A percentile compares a stretch with the other conserved stretches of the same genome.
Evolutionary conservation across 1,284 basidiomycete species (phyloP).

Genomic region (Malassezia sympodialis): DNA sequence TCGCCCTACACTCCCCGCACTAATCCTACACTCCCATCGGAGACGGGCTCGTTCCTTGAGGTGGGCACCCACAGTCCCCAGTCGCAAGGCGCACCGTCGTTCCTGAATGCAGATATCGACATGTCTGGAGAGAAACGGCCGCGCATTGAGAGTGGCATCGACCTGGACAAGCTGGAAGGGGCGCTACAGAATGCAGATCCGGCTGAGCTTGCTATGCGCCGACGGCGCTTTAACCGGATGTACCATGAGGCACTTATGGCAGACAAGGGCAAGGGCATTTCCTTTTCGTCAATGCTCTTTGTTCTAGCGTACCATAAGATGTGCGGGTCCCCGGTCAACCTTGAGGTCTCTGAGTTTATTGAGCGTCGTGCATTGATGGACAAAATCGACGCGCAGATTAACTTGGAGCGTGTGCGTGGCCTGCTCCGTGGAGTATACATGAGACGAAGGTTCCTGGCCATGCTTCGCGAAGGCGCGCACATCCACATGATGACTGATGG

Average conservation of each 20-base stretch:
- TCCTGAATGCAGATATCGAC: background rate
- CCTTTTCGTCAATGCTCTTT: constrained; percentile 80
- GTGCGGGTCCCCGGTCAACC: constrained; percentile 60
- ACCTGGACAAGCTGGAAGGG: constrained; percentile 20
- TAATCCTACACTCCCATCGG: background rate
- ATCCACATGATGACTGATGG: constrained; percentile 3
- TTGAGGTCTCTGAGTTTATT: constrained; percentile 40
- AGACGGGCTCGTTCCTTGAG: background rate
- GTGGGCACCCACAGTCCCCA: background rate
- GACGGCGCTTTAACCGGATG: constrained; percentile 37
- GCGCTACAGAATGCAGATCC: constrained; percentile 21
- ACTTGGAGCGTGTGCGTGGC: constrained; percentile 35
- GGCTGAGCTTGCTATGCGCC: constrained; percentile 29
- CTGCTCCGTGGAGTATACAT: constrained; percentile 35
- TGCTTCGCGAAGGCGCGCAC: constrained; percentile 4
- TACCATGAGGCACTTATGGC: constrained; percentile 52
- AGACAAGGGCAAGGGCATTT: constrained; percentile 58
- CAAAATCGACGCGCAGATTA: constrained; percentile 33
- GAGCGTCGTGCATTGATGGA: constrained; percentile 31
- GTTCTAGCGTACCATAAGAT: constrained; percentile 83
- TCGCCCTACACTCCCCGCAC: background rate
- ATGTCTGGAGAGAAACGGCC: background rate
- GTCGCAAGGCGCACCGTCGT: background rate
- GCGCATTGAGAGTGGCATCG: constrained; percentile 19
- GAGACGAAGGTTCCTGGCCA: constrained; percentile 30